Evolutionary conservation across 306 rosid genomes (phyloP).

Genomic region (Rosa lucieae): DNA sequence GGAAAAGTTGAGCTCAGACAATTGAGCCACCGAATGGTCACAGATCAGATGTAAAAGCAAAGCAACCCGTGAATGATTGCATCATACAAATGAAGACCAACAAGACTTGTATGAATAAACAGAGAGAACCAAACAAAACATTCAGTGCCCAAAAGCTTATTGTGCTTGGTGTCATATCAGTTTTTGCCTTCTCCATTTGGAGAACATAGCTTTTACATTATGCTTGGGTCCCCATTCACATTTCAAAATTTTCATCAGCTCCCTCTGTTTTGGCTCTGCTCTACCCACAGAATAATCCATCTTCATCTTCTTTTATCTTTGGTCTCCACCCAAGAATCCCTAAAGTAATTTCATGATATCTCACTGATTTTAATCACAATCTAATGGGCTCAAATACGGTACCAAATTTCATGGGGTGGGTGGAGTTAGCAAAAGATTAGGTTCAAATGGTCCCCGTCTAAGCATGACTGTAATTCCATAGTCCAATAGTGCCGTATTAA

Average conservation of each 20-base stretch:
- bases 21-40: background rate
- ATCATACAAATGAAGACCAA: background rate
- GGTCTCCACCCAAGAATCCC: background rate
- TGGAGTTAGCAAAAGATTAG: background rate
- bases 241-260: background rate
- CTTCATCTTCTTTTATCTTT: background rate
- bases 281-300: background rate
- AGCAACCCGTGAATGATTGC: constrained; percentile 8
- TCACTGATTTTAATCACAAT: background rate
- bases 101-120: background rate
- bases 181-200: background rate
- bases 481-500: background rate
- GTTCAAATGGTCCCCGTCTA: background rate
- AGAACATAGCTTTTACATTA: background rate
- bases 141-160: background rate
- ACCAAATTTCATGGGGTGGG: background rate
- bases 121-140: constrained; percentile 5
- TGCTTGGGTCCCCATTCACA: background rate
- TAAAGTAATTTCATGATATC: background rate
- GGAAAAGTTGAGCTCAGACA: background rate
- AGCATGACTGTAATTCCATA: background rate
- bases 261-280: background rate
- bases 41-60: background rate
- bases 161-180: background rate
- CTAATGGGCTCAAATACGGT: background rate